phyloP scores from a whole-genome alignment of 371 early-diverging fungal genomes.

The Entomophthora muscae region DNA sequence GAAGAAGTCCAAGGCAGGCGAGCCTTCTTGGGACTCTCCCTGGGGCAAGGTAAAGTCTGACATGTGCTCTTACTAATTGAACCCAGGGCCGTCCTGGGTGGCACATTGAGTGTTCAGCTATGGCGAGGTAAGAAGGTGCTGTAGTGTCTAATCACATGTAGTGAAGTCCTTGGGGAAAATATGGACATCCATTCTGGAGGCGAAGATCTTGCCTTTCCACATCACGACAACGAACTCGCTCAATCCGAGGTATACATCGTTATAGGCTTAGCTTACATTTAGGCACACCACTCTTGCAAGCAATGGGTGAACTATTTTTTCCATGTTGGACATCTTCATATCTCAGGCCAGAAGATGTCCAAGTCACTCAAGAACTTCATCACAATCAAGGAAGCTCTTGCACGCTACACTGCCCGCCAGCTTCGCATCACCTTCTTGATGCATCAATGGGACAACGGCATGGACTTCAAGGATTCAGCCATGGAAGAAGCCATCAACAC shows the following conservation, averaged over 20 bases:
- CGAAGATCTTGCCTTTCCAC: conserved; percentile 97
- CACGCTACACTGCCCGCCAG: conserved; percentile 68
- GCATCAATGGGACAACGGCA: conserved; percentile 77
- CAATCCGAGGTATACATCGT: conserved; percentile 83
- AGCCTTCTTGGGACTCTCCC: conserved; percentile 91
- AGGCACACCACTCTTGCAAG: conserved; percentile 67
- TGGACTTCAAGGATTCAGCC: conserved; percentile 74
- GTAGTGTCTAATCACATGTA: conserved; percentile 5
- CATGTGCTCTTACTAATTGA: not conserved
- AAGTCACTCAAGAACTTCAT: conserved; percentile 99
- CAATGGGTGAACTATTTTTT: conserved; percentile 99
- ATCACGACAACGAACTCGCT: conserved; percentile 99
- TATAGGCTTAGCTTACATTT: not conserved
- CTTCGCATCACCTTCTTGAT: conserved; percentile 89
- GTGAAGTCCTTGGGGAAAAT: conserved; percentile 72
- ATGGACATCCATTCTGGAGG: conserved; percentile 99
- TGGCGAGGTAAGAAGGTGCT: conserved; percentile 45
- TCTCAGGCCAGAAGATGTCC: conserved; percentile 98
- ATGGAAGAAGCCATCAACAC: conserved; percentile 72
- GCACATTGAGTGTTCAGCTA: conserved; percentile 99
- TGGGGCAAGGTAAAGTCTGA: conserved; percentile 58
- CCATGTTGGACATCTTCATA: conserved; percentile 97
- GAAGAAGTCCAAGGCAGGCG: conserved; percentile 94
- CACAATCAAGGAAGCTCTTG: conserved; percentile 82
- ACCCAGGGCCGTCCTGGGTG: conserved; percentile 91